Base-by-base conservation (phyloP, 768 basidiomycete species). In the Plicaturopsis crispa region DNA sequence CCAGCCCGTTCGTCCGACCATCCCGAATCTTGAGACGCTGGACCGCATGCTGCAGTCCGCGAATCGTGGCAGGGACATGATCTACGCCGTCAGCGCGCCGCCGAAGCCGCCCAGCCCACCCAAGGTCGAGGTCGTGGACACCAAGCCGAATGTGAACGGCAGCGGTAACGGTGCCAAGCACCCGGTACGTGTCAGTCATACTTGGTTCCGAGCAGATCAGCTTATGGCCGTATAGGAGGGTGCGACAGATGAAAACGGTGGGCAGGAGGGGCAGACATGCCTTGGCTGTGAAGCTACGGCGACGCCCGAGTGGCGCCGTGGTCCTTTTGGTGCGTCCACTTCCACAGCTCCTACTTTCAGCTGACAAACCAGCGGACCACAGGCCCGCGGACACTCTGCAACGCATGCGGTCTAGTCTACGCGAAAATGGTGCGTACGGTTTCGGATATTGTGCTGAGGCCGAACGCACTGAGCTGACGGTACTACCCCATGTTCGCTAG, bases 271-370 rank as follows among this genome's bases (percentile, higher is more conserved):
- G 12, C 86, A 88, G 55, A 82, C 72, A 18, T 90, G 86, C 60
- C 66, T 86, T 22, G 87, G 85, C 22, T 90, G 86, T 61, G 72
- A 64, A 49, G 86, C 85, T 44, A 90, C 87, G 12, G 80, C 84
- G 40, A 90, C 86, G 46, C 86, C 86, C 5, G 86, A 90, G 65
- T 90, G 87, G 86, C 69, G 86, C 39, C 66, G 87, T 45, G 86
- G 86, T 1, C 86, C 86, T 11, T 59, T 89, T 64, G 86, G 85
- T 87, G 53, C 56, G 67, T 60, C 33, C 32, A 24, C 36, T 33
- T 8, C 30, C 40, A 16, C 21, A 30, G n/a, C 24, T 3, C 7
- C 8, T 20, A 4, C n/a, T 20, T 20, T 20, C 31, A 17, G 30
- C 32, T 40, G 26, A 41, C 45, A 51, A 32, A 33, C 14, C 43